Percentiles rank a stretch among this genome's conserved stretches.
phyloP scores from a whole-genome alignment of 768 basidiomycete genomes.

The Collybia nuda region DNA sequence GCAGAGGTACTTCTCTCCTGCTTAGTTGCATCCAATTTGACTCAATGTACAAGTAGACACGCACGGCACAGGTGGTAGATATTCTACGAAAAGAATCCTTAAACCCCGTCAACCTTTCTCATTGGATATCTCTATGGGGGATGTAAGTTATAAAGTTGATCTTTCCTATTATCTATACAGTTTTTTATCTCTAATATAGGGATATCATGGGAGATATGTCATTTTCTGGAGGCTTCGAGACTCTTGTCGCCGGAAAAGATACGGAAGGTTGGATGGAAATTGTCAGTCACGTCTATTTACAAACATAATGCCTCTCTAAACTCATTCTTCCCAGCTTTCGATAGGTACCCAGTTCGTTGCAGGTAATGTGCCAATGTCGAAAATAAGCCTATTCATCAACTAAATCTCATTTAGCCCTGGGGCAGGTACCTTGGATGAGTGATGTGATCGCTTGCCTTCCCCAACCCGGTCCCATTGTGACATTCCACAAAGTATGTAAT shows the following conservation, averaged over 20 bases:
- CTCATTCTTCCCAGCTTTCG: neutral
- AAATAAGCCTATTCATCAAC: neutral
- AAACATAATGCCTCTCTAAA: neutral
- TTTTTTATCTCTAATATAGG: neutral
- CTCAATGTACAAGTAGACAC: neutral
- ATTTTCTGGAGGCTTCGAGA: constrained; percentile 3
- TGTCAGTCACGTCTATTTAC: neutral
- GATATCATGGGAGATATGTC: constrained; percentile 4
- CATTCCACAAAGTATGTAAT: constrained; percentile 3
- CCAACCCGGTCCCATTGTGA: constrained; percentile 1
- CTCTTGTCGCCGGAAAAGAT: constrained; percentile 3
- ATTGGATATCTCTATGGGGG: constrained; percentile 3
- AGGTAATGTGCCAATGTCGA: neutral
- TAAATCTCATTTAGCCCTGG: constrained; percentile 1
- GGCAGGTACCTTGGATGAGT: constrained; percentile 8
- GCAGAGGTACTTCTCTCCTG: neutral
- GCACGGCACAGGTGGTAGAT: constrained; percentile 1
- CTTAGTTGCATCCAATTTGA: neutral
- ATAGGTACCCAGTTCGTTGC: constrained; percentile 2
- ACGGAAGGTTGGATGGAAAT: constrained; percentile 4
- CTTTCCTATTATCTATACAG: neutral
- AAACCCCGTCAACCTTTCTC: neutral
- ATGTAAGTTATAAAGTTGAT: neutral
- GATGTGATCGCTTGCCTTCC: constrained; percentile 4
- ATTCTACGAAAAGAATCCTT: neutral